These are phyloP conservation scores for Lobosporangium transversale DNA, from an alignment of 192 early-diverging fungal species.

Conservation along the genomic window DNA sequence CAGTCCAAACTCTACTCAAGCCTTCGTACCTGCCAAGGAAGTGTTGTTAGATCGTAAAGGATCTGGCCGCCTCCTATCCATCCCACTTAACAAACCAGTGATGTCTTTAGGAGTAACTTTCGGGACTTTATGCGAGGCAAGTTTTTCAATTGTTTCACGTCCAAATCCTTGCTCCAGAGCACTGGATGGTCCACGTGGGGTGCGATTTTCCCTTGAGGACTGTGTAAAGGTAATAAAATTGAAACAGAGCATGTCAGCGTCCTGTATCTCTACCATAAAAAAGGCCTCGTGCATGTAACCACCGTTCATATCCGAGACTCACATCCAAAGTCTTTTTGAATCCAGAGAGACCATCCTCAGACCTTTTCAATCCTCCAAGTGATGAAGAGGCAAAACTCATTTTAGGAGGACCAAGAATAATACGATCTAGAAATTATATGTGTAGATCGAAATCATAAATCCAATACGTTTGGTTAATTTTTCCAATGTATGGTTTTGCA, in stretches of 20 bases:
- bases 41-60: conserved; percentile 8
- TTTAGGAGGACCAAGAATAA: conserved; percentile 66
- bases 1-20: background rate
- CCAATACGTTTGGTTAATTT: too few relatives aligned
- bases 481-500: too few relatives aligned
- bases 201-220: conserved; percentile 35
- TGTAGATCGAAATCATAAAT: background rate
- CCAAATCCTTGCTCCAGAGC: conserved; percentile 48
- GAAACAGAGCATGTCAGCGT: too few relatives aligned
- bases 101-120: conserved; percentile 52
- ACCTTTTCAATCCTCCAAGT: conserved; percentile 58
- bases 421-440: conserved; percentile 45
- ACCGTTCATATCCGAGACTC: too few relatives aligned
- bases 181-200: conserved; percentile 43
- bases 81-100: conserved; percentile 42
- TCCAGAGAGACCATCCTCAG: conserved; percentile 48
- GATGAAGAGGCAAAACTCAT: conserved; percentile 66
- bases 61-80: conserved; percentile 40
- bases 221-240: background rate
- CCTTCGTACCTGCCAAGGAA: conserved; percentile 17
- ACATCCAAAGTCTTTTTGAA: conserved; percentile 43
- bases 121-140: conserved; percentile 39
- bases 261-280: background rate
- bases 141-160: conserved; percentile 48
- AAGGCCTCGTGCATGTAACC: too few relatives aligned